Evolutionary conservation across 2,329 filamentous ascomycete genomes (phyloP), one percentile per base, ranked within the genome.

Genomic region (Dryadomyces quercus-mongolicae): DNA sequence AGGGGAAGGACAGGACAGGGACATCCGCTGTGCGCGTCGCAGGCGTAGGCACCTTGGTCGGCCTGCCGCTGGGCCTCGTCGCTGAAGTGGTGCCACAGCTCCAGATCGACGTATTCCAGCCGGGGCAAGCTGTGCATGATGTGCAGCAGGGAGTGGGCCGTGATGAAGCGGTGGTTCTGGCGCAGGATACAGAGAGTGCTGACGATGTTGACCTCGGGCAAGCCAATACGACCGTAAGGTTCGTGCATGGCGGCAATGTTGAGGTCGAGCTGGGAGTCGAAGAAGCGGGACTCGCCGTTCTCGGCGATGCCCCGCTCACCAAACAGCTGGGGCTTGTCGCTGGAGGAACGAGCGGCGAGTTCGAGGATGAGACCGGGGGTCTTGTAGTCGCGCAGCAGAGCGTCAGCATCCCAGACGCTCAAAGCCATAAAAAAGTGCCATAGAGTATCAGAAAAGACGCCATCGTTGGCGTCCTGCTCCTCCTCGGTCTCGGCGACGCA

Each of bases 391-490:
- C 40, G 43, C 44, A 42, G 52, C 21, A 58, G 57, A 2, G 40
- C 44, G 1, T 55, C 51, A 9, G 54, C 55, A 7, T 59, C 56
- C 63, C 63, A 65, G 20, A 50, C 51, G 47, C 54, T 55, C 21
- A 65, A 57, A 12, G 61, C 55, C n/a, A 59, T 51, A 45, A 65
- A 64, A 13, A 63, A 51, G 48, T 58, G 59, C 56, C 58, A 61
- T 43, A 65, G 55, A 13, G 55, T 54, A 45, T 53, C 58, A 9
- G 63, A 61, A 51, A 65, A 65, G 49, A 54, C 56, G 18, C 57
- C 36, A 22, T 64, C 62, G 50, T 65, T 64, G 49, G 56, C 55
- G 44, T 63, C 59, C 52, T 62, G 61, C 36, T 65, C 63, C 18
- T 60, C 54, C 21, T 62, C 58, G 2, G 55, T 58, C 49, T 64